Evolutionary conservation across 106 monocot genomes (phyloP).

Genomic region (Gastrodia elata): DNA sequence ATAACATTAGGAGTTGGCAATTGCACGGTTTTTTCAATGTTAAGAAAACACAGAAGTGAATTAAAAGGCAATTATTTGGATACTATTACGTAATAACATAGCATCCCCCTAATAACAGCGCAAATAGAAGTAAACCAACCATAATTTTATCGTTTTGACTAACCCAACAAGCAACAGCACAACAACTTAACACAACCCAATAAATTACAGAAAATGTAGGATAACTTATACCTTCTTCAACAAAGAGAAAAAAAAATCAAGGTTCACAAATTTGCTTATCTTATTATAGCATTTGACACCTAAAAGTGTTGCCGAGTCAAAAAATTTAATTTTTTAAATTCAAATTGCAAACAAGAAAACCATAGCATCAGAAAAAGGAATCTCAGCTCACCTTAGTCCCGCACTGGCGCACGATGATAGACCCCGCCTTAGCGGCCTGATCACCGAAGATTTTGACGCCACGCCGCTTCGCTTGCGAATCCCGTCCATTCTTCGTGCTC

Average conservation of each 20-base stretch:
- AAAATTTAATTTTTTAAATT: not conserved
- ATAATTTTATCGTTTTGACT: too few species aligned
- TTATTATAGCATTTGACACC: not conserved
- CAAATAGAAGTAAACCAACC: too few species aligned
- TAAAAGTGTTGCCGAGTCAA: not conserved
- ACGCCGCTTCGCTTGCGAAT: slow-evolving; percentile 70
- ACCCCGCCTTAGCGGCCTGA: slow-evolving; percentile 78
- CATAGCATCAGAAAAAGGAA: not conserved
- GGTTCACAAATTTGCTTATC: not conserved
- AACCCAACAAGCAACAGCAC: too few species aligned
- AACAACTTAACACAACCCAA: too few species aligned
- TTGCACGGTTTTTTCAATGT: too few species aligned
- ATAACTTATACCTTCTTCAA: too few species aligned
- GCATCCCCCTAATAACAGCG: too few species aligned
- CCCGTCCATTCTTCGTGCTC: slow-evolving; percentile 90
- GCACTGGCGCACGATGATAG: slow-evolving; percentile 92
- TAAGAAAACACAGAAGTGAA: too few species aligned
- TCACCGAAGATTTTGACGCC: slow-evolving; percentile 98
- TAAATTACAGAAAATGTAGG: too few species aligned
- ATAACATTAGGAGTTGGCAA: too few species aligned
- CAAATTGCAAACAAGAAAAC: not conserved
- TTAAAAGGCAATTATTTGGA: too few species aligned
- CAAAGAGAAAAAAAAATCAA: not conserved
- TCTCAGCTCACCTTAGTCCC: slow-evolving; percentile 67
- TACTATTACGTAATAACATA: too few species aligned